Evolutionary conservation across 192 early-diverging fungal genomes (phyloP), one percentile per base, ranked within the genome.

Genomic region (Hyaloraphidium curvatum): DNA sequence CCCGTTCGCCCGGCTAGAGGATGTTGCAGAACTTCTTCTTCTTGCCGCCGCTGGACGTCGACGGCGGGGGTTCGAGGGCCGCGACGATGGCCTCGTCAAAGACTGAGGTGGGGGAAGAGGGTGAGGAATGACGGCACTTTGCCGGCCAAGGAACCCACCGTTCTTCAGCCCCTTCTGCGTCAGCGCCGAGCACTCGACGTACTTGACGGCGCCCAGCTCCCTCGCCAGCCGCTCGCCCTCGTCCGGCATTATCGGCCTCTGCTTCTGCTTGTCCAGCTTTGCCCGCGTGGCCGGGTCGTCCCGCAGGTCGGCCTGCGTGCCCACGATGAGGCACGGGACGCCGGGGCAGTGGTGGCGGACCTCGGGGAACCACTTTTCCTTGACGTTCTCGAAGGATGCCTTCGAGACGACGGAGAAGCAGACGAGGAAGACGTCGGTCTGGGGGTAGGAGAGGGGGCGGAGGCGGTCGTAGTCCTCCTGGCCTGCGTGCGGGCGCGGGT

Each of bases 1-100:
- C n/a, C n/a, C n/a, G n/a, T n/a, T n/a, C n/a, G n/a, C n/a, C 33
- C 43, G 43, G 7, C 19, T 77, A 89, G 58, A 94, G 69, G 30
- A 91, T 39, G 54, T 75, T 58, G 67, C 88, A 91, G 75, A 84
- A 85, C 63, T 74, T 73, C 56, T 77, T 78, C 65, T 79, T 84
- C 50, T 58, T 62, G 56, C 64, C 62, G 73, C 79, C 80, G 51
- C 67, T 67, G 7, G 75, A 73, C n/a, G n/a, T n/a, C 25, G 28
- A n/a, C 37, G 35, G 7, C 22, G 90, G 89, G 17, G 89, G 90
- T 61, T 91, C 88, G 41, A 97, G 64, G 19, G 89, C 93, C 21
- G 91, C 93, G 16, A 93, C 87, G 61, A 97, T 94, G 14, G 91
- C 91, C 69, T 97, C 91, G 62, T 97, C 84, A 71, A 83, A 97